phyloP scores from a whole-genome alignment of 2,329 filamentous ascomycete species.

The Neofusicoccum kwambonambiense region DNA sequence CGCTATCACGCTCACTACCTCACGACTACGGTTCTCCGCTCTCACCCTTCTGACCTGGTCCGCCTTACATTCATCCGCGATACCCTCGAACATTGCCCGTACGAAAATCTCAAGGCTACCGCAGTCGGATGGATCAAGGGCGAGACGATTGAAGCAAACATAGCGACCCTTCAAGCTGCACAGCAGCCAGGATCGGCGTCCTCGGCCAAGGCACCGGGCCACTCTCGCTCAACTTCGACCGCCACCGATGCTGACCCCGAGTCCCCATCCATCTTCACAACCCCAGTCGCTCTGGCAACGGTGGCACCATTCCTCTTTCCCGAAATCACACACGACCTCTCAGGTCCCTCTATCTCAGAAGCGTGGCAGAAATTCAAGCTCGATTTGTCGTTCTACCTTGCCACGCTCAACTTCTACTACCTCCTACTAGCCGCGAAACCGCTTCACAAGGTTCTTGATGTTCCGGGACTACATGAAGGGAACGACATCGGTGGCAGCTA shows the following conservation, averaged over 20 bases:
- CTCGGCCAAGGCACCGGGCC: slow-evolving; percentile 19
- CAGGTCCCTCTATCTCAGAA: slow-evolving; percentile 30
- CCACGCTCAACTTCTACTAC: slow-evolving; percentile 59
- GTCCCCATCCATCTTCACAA: slow-evolving; percentile 45
- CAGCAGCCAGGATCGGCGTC: slow-evolving; percentile 21
- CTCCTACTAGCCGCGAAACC: slow-evolving; percentile 52
- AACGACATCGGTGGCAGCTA: slow-evolving; percentile 44
- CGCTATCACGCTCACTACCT: slow-evolving; percentile 51
- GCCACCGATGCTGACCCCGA: slow-evolving; percentile 14
- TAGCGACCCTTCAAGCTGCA: slow-evolving; percentile 19
- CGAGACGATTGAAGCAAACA: slow-evolving; percentile 53
- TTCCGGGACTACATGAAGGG: slow-evolving; percentile 43
- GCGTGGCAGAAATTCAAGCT: slow-evolving; percentile 48
- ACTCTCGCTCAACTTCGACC: slow-evolving; percentile 17
- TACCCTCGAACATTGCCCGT: slow-evolving; percentile 54
- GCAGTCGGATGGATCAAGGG: slow-evolving; percentile 62
- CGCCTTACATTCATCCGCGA: slow-evolving; percentile 56
- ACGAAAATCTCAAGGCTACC: slow-evolving; percentile 55
- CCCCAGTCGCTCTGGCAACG: slow-evolving; percentile 46
- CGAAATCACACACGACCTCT: slow-evolving; percentile 45
- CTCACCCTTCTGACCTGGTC: slow-evolving; percentile 51
- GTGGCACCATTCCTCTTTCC: slow-evolving; percentile 55
- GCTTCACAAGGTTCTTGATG: slow-evolving; percentile 48
- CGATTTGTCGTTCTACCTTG: slow-evolving; percentile 55
- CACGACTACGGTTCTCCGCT: slow-evolving; percentile 50